A percentile compares a stretch with the other conserved stretches of the same genome.
phyloP scores from a whole-genome alignment of 2,329 filamentous ascomycete species.

The Fulvia fulva region DNA sequence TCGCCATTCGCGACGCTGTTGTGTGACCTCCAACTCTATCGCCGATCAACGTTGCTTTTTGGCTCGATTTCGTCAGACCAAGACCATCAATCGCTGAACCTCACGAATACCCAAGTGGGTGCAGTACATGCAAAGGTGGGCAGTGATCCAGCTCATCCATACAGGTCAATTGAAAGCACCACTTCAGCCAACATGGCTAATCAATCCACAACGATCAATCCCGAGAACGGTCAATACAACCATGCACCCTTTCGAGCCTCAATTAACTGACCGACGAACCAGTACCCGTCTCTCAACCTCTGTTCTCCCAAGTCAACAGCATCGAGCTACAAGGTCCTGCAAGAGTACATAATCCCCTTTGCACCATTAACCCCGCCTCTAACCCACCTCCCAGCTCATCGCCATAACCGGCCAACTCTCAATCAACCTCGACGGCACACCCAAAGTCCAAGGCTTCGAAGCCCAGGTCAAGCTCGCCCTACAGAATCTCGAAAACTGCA shows the following conservation, averaged over 20 bases:
- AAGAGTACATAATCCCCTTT: conserved; percentile 2
- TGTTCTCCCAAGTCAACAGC: conserved; percentile 19
- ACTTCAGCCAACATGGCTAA: not conserved
- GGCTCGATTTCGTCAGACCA: not conserved
- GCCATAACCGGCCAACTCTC: conserved; percentile 21
- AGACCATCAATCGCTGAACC: not conserved
- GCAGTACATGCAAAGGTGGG: too few relatives aligned
- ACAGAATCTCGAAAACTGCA: conserved; percentile 20
- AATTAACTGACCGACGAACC: too few relatives aligned
- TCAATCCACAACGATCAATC: conserved; percentile 3
- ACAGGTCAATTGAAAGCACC: too few relatives aligned
- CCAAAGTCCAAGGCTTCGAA: conserved; percentile 9
- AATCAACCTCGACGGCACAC: conserved; percentile 13
- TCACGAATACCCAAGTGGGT: not conserved
- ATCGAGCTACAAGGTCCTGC: conserved; percentile 11
- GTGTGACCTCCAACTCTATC: not conserved
- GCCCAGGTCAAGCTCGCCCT: conserved; percentile 17
- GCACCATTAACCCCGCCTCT: not conserved
- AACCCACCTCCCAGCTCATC: conserved; percentile 5
- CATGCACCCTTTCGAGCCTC: not conserved
- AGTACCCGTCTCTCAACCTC: conserved; percentile 15
- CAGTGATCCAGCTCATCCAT: too few relatives aligned
- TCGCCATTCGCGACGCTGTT: too few relatives aligned
- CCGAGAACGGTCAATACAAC: not conserved
- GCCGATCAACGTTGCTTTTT: not conserved